Evolutionary conservation across 2,329 filamentous ascomycete species (phyloP).

Genomic region (Trichocomaceae sp.): DNA sequence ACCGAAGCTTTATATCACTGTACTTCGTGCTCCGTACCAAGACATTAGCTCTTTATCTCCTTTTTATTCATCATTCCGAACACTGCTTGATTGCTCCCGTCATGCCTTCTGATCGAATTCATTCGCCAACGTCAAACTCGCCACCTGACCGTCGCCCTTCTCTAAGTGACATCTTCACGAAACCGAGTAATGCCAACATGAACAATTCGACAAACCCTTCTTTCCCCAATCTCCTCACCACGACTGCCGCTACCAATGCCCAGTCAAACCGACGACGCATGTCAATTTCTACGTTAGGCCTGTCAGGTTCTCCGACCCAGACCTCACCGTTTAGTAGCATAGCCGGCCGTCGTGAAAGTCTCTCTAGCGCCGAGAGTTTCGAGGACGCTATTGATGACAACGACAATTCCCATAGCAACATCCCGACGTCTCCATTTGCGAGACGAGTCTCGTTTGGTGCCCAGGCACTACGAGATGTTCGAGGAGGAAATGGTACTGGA

Average conservation of each 20-base stretch:
- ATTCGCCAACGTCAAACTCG: constrained; percentile 33
- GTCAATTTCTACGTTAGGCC: constrained; percentile 66
- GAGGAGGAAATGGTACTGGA: constrained; percentile 55
- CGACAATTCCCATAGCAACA: constrained; percentile 53
- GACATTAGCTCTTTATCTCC: not conserved
- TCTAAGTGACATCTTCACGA: constrained; percentile 39
- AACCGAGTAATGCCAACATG: constrained; percentile 20
- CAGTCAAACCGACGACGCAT: constrained; percentile 57
- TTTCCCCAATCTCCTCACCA: constrained; percentile 45
- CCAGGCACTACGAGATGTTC: constrained; percentile 66
- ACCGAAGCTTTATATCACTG: not conserved
- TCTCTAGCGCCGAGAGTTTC: constrained; percentile 54
- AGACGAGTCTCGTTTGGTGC: constrained; percentile 87
- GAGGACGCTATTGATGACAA: constrained; percentile 56
- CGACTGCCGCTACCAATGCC: constrained; percentile 41
- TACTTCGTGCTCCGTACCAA: not conserved
- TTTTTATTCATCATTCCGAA: not conserved
- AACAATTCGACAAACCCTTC: constrained; percentile 13
- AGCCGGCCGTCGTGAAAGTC: constrained; percentile 55
- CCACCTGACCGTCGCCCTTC: constrained; percentile 41
- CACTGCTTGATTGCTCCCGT: constrained; percentile 13
- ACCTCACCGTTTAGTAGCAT: constrained; percentile 45
- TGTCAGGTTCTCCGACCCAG: constrained; percentile 65
- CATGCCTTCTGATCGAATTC: constrained; percentile 41
- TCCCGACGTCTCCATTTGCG: constrained; percentile 61